Evolutionary conservation across 495 filamentous ascomycete genomes (phyloP).

Genomic region (Cladorrhinum samala): DNA sequence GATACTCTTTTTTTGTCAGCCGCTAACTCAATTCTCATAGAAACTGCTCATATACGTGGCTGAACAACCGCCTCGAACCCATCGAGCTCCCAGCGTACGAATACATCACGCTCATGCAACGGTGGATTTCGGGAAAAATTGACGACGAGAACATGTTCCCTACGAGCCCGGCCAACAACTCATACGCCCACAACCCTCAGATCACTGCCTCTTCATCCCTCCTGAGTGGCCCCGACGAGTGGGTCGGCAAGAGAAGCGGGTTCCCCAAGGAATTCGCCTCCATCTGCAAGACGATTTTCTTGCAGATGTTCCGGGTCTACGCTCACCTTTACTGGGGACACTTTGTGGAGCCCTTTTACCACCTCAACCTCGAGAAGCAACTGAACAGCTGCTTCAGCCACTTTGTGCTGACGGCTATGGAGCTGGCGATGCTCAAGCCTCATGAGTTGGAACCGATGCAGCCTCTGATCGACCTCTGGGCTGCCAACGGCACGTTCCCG

Average conservation of each 20-base stretch:
- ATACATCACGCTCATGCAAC: conserved; percentile 88
- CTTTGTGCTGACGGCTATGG: conserved; percentile 81
- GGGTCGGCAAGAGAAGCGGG: conserved; percentile 80
- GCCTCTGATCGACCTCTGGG: conserved; percentile 82
- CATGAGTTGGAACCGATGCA: conserved; percentile 92
- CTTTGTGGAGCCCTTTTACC: conserved; percentile 76
- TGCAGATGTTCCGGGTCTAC: conserved; percentile 96
- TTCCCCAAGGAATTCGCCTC: conserved; percentile 82
- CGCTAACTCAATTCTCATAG: conserved; percentile 36
- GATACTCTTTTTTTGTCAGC: too few relatives aligned
- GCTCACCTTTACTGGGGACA: conserved; percentile 84
- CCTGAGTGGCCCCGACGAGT: conserved; percentile 55
- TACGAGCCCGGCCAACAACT: conserved; percentile 57
- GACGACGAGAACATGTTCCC: conserved; percentile 82
- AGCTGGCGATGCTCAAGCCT: conserved; percentile 73
- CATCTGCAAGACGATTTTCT: conserved; percentile 84
- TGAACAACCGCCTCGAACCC: conserved; percentile 57
- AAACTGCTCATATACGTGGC: conserved; percentile 86
- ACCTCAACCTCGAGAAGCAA: conserved; percentile 74
- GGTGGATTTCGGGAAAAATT: conserved; percentile 89
- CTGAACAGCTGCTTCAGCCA: conserved; percentile 95
- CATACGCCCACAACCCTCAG: conserved; percentile 49
- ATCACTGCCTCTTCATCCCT: conserved; percentile 54
- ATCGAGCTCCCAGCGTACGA: conserved; percentile 70
- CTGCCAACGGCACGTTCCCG: conserved; percentile 75